These are phyloP conservation scores for Penicillium bialowiezense DNA, from an alignment of 495 filamentous ascomycete species.

Conservation along the genomic window DNA sequence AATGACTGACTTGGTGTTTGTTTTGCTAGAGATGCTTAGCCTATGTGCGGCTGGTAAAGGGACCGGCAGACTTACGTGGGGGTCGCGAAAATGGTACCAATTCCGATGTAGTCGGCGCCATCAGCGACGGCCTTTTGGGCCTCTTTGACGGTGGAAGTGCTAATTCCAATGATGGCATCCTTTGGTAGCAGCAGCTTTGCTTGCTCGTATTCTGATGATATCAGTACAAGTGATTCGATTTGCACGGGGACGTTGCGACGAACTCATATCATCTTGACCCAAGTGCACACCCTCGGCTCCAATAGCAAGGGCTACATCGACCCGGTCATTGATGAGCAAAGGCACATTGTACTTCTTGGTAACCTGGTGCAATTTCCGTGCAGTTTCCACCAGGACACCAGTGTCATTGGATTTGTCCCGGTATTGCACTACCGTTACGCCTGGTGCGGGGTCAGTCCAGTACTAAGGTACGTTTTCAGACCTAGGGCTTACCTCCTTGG, in stretches of 20 bases:
- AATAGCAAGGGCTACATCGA: constrained; percentile 84
- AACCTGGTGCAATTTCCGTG: constrained; percentile 65
- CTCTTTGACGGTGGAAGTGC: constrained; percentile 64
- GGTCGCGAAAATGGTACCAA: constrained; percentile 85
- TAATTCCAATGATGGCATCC: constrained; percentile 69
- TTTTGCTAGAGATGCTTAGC: constrained; percentile 37
- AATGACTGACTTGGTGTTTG: constrained; percentile 77
- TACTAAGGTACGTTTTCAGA: neutral
- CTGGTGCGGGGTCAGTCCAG: constrained; percentile 29
- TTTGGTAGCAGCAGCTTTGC: constrained; percentile 73
- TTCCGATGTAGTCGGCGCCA: constrained; percentile 85
- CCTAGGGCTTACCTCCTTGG: constrained; percentile 55
- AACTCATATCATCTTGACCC: constrained; percentile 91
- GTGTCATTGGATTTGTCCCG: constrained; percentile 86
- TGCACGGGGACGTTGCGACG: constrained; percentile 14
- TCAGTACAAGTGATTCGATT: neutral
- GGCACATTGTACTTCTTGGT: constrained; percentile 69
- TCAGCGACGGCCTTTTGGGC: constrained; percentile 61
- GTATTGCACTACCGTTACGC: constrained; percentile 85
- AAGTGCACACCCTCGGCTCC: constrained; percentile 90
- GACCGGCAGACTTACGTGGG: constrained; percentile 57
- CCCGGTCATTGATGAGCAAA: constrained; percentile 91
- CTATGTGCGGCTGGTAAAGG: neutral
- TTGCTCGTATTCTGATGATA: constrained; percentile 35
- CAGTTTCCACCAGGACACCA: constrained; percentile 65